Base-by-base conservation (phyloP, 1,284 basidiomycete genomes). In the Heterobasidion parviporum region DNA sequence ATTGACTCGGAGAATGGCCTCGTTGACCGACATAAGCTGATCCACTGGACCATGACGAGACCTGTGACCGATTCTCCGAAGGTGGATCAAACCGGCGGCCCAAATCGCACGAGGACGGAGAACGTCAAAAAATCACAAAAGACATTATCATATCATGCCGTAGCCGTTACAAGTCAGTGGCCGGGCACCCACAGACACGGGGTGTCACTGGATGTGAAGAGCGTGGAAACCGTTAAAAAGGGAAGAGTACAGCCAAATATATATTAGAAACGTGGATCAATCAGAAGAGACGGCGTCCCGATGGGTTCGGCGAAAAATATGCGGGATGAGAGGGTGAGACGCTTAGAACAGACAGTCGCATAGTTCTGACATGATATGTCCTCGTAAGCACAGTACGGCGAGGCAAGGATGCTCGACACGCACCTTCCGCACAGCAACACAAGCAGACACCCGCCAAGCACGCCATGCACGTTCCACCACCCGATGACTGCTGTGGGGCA, bases 371-470 rank as follows among this genome's bases (percentile, higher is more conserved):
- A 32, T 4, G 15, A 10, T 16, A 20, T 16, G 6, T 6, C 10
- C 46, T 32, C 9, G 46, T 48, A 16, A 48, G 26, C 26, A 48
- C 9, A 16, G 26, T 18, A 48, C 12, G 46, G 18, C 46, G 46
- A 16, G 14, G 41, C 41, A 26, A 55, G 47, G 50, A 38, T 61
- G 58, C 44, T 60, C 49, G 36, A 53, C 53, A 56, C 82, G 56
- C 58, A 87, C 86, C 89, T 74, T 90, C 88, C 12, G 82, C 81
- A 62, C 85, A 88, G 70, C 88, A 91, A 68, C 89, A 91, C 60
- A 87, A 72, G 64, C 83, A 85, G 12, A 79, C 73, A 60, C 84
- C 88, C 16, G 85, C 81, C 62, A 89, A 72, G 67, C 89, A 91
- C 33, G 87, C 89, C 67, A 79, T 76, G 64, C 83, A 87, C 15